Base-by-base conservation (phyloP, 495 filamentous ascomycete species). In the Penicillium atrosanguineum region DNA sequence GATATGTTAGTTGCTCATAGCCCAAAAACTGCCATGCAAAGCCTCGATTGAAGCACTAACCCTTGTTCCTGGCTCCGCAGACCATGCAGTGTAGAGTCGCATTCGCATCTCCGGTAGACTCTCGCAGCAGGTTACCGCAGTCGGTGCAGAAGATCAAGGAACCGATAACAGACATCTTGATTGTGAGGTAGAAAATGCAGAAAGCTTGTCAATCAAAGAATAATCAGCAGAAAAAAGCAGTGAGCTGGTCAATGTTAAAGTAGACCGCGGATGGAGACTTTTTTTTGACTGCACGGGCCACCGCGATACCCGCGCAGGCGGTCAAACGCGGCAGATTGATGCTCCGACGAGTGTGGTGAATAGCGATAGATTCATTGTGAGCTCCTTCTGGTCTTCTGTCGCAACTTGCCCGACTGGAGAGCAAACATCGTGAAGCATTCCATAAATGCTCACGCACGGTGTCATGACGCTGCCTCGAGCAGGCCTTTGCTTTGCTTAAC, bases 91-190 rank as follows among this genome's bases (percentile, higher is more conserved):
- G 73, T 20, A 98, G 71, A 49, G 88, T 83, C 15, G 85, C 86
- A 63, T 90, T 86, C 50, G 82, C 76, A 55, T 83, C 82, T 37
- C 90, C 89, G 44, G 86, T 84, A 20, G 89, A 88, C 21, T 83
- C 80, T 21, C 94, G 89, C 42, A 98, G 81, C 3, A 97, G 80
- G 69, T 95, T 93, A 43, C 93, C 92, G 69, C 93, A 96, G 67
- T 91, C 90, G 16, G 84, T 90, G 74, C 94, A 97, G 73, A 98
- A 98, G 38, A 96, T 84, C 28, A 96, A 77, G 26, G 91, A 94
- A 21, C 91, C 93, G 55, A 96, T 89, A 9, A 86, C 83, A 52
- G 93, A 85, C 91, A 96, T 96, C 26, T 55, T 74, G 57, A 31
- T 4, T 40, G 4, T 25, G 15, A 40, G 3, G 18, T 7, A 15